Conservation (phyloP, 2,329 filamentous ascomycete genomes). For the Claviceps fusiformis region DNA sequence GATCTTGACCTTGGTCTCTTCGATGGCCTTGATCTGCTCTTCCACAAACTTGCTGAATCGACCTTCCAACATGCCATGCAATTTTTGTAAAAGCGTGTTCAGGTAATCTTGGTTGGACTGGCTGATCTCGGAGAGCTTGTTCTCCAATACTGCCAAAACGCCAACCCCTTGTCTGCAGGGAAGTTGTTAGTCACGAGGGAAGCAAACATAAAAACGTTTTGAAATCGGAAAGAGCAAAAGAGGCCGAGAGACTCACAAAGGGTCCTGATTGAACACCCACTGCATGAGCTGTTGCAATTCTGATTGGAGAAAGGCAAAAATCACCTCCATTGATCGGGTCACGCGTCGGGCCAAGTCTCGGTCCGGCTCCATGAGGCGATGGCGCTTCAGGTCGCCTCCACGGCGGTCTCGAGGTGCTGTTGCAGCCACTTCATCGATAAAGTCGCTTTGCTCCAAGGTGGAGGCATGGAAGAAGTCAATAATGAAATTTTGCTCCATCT, state of each 20-base stretch:
- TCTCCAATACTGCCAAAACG: constrained; percentile 67
- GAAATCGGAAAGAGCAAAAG: not conserved
- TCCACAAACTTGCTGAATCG: constrained; percentile 84
- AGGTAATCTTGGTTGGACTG: constrained; percentile 92
- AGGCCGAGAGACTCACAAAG: constrained; percentile 47
- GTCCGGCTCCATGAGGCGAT: constrained; percentile 77
- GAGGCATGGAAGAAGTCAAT: constrained; percentile 94
- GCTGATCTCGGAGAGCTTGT: constrained; percentile 63
- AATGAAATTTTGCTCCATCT: constrained; percentile 92
- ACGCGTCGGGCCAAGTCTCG: constrained; percentile 73
- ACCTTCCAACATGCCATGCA: constrained; percentile 59
- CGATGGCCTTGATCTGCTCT: constrained; percentile 87
- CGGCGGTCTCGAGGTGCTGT: constrained; percentile 53
- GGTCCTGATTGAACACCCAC: constrained; percentile 69
- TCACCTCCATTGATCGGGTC: constrained; percentile 74
- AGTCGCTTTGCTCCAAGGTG: constrained; percentile 70
- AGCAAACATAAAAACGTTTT: not conserved
- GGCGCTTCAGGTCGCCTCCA: constrained; percentile 58
- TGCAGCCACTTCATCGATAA: constrained; percentile 62
- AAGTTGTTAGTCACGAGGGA: constrained; percentile 6
- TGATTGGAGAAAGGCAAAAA: constrained; percentile 68
- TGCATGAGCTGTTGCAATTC: constrained; percentile 71
- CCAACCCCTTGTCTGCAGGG: constrained; percentile 68
- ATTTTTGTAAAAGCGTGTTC: constrained; percentile 62
- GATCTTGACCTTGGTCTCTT: constrained; percentile 97